These are phyloP conservation scores for Leccinum sublutescens DNA, from an alignment of 768 basidiomycete species.

Conservation along the genomic window DNA sequence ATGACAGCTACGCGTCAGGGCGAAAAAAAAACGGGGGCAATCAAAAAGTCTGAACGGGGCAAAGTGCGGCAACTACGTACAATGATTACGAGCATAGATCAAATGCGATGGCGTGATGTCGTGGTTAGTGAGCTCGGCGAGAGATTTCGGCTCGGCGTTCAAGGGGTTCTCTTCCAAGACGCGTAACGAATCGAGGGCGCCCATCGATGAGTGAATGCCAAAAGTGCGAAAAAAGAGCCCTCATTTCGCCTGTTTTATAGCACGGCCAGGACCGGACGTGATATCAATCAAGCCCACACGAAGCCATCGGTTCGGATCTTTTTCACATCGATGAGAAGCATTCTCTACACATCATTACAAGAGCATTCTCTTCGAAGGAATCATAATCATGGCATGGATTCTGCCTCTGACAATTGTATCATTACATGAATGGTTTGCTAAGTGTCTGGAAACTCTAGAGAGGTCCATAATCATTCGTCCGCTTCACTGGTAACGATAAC, in stretches of 20 bases:
- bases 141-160: slow-evolving; percentile 67
- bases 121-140: slow-evolving; percentile 48
- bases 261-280: neutral
- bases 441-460: slow-evolving; percentile 22
- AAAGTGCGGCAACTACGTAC: slow-evolving; percentile 40
- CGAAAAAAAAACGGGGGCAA: neutral
- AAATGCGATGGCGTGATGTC: slow-evolving; percentile 58
- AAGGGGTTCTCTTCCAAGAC: slow-evolving; percentile 45
- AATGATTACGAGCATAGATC: slow-evolving; percentile 74
- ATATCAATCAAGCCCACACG: neutral
- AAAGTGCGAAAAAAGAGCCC: neutral
- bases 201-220: slow-evolving; percentile 14
- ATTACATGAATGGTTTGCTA: slow-evolving; percentile 27
- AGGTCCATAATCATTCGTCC: slow-evolving; percentile 49
- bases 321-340: neutral
- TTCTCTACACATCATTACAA: neutral
- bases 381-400: neutral
- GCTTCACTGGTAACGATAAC: slow-evolving; percentile 72
- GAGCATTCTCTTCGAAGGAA: neutral
- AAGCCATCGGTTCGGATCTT: neutral
- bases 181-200: slow-evolving; percentile 14
- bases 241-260: neutral
- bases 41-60: slow-evolving; percentile 1
- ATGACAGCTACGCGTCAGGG: slow-evolving; percentile 25
- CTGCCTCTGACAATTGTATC: slow-evolving; percentile 8